Base-by-base conservation (phyloP, 2,329 filamentous ascomycete species). In the Ophiostoma ips region DNA sequence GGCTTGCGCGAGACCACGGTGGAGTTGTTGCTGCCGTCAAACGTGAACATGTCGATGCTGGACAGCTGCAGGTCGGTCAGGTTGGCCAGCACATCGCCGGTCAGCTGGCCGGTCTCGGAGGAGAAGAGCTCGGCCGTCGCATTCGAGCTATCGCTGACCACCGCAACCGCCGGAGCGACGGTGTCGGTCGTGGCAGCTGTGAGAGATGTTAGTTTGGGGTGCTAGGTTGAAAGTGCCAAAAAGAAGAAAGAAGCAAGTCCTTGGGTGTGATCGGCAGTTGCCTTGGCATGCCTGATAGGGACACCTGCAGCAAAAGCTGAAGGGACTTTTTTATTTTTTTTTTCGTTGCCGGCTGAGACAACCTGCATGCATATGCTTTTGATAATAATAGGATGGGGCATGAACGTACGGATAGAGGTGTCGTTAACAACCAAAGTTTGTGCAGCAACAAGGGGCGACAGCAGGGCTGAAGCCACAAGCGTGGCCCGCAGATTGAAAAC, bases 101-200 rank as follows among this genome's bases (percentile, higher is more conserved):
- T 57, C 44, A 58, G 54, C 50, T 59, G 56, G 13, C 46, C 28
- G 3, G 48, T 44, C 53, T 61, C 59, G 34, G 51, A 58, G 15
- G 50, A 19, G 21, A 61, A 61, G 5, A 52, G 49, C 28, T 37
- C 46, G 1, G 51, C 18, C 13, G 45, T 43, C 8, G 50, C 47
- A 18, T 52, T 47, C 31, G 53, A 48, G 18, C 38, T 1, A 1
- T 50, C 28, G 31, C 34, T 21, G 31, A 54, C 53, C 7, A 41
- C 37, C 15, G 19, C 50, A 3, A 40, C 48, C 2, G 56, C 55
- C 7, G 55, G 53, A 8, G 54, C 54, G 10, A 57, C 55, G 1
- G 53, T 57, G 19, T 33, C 46, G 4, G 12, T 10, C 7, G 38
- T 55, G 44, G 55, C 55, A 13, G 38, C 55, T 57, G 15, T 40